Conservation (phyloP, 2,329 filamentous ascomycete species). For the Fusarium chaquense region DNA sequence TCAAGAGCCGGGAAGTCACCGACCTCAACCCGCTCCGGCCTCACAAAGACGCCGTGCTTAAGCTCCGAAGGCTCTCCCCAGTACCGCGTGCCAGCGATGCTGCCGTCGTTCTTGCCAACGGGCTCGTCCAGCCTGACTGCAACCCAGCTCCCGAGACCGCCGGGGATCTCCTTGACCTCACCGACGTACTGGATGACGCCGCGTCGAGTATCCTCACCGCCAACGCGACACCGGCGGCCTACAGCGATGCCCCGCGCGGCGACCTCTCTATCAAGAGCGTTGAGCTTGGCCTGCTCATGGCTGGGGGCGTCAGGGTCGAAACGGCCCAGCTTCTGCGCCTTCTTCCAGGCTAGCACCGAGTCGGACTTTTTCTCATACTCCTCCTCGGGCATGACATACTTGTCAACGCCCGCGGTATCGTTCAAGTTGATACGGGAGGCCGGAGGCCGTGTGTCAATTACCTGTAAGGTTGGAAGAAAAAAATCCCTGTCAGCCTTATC, state of each 20-base stretch:
- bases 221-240: conserved; percentile 73
- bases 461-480: conserved; percentile 61
- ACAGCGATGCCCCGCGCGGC: conserved; percentile 73
- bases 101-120: conserved; percentile 85
- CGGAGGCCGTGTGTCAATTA: conserved; percentile 82
- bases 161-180: conserved; percentile 78
- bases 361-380: conserved; percentile 89
- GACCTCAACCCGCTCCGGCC: conserved; percentile 80
- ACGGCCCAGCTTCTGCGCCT: conserved; percentile 91
- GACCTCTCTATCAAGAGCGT: conserved; percentile 77
- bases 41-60: conserved; percentile 83
- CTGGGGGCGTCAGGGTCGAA: conserved; percentile 88
- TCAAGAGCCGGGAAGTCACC: conserved; percentile 79
- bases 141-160: conserved; percentile 74
- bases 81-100: conserved; percentile 74
- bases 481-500: conserved; percentile 49
- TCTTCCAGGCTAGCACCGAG: conserved; percentile 95
- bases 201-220: conserved; percentile 75
- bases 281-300: conserved; percentile 78
- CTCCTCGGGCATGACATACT: conserved; percentile 87
- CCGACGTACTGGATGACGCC: conserved; percentile 80
- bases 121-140: conserved; percentile 83
- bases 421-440: conserved; percentile 82
- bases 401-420: conserved; percentile 84
- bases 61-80: conserved; percentile 73